These are phyloP conservation scores for Oxyria digyna DNA, from an alignment of 148 eudicot species.

Conservation along the genomic window DNA sequence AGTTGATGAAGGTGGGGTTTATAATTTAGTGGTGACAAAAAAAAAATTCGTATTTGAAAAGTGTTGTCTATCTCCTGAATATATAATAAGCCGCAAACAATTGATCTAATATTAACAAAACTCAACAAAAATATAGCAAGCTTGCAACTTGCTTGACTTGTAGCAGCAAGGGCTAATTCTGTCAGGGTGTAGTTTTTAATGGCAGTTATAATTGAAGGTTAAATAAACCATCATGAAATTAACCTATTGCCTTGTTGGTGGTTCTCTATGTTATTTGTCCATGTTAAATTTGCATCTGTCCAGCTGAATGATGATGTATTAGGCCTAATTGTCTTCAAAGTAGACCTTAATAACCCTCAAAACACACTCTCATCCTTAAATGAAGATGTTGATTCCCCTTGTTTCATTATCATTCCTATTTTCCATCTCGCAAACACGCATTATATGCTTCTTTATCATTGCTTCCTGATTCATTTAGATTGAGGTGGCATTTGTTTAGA, in stretches of 20 bases:
- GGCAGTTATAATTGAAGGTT: neutral
- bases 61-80: neutral
- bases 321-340: conserved; percentile 16
- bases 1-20: neutral
- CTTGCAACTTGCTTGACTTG: neutral
- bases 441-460: no score
- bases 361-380: conserved; percentile 9
- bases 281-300: conserved; percentile 1
- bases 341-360: conserved; percentile 4
- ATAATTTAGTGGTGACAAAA: neutral
- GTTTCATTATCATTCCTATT: no score
- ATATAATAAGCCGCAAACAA: no score
- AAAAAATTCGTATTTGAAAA: no score
- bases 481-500: no score
- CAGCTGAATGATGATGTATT: conserved; percentile 14
- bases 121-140: no score
- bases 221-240: neutral
- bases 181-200: neutral
- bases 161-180: neutral
- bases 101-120: no score
- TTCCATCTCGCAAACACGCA: no score
- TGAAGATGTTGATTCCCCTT: conserved; percentile 32
- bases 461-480: no score
- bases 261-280: conserved; percentile 1
- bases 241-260: neutral